phyloP scores from a whole-genome alignment of 768 basidiomycete genomes.

The Russula virescens region DNA sequence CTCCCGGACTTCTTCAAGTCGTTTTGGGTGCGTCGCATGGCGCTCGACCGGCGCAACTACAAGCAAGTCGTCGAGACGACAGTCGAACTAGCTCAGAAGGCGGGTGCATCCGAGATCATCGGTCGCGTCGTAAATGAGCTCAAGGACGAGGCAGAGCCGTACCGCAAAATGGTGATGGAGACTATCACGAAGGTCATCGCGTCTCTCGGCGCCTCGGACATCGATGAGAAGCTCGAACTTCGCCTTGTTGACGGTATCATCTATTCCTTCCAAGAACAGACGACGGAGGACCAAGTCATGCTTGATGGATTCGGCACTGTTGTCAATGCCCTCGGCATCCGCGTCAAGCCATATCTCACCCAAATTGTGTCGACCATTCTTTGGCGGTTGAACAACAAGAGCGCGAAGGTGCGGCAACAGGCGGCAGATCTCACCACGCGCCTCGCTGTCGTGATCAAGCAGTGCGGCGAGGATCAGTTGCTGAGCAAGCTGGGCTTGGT shows the following conservation, averaged over 20 bases:
- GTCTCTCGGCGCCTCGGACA: conserved; percentile 92
- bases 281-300: conserved; percentile 99
- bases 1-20: conserved; percentile 99
- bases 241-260: conserved; percentile 97
- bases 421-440: conserved; percentile 98
- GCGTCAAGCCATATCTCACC: conserved; percentile 96
- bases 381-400: conserved; percentile 99
- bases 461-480: conserved; percentile 94
- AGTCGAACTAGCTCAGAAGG: conserved; percentile 95
- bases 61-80: conserved; percentile 98
- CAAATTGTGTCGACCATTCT: conserved; percentile 99
- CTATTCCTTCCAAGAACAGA: conserved; percentile 99
- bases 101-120: conserved; percentile 95
- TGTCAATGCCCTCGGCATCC: conserved; percentile 90
- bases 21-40: conserved; percentile 99
- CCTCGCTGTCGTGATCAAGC: conserved; percentile 96
- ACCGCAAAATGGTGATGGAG: conserved; percentile 99
- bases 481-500: conserved; percentile 95
- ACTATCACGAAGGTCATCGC: conserved; percentile 96
- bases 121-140: conserved; percentile 81
- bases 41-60: conserved; percentile 92
- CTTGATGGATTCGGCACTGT: conserved; percentile 97
- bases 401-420: conserved; percentile 97
- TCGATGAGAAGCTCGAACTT: conserved; percentile 93
- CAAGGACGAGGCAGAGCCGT: conserved; percentile 87